Evolutionary conservation across 176 grass and related monocot species (phyloP).

Genomic region (Oryza rufipogon): DNA sequence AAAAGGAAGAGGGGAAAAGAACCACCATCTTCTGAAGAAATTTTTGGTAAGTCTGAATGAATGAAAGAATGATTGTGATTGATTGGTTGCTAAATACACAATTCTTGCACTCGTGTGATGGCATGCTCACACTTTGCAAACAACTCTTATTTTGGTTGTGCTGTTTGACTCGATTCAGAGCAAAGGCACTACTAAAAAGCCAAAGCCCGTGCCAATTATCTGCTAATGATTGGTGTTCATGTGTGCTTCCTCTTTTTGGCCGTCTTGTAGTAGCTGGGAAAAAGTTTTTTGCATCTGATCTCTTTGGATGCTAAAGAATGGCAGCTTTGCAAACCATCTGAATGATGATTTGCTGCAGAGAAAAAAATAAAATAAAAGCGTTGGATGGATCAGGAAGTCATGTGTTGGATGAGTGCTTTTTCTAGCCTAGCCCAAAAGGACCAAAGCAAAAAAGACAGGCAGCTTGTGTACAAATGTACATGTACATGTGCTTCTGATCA

Average conservation of each 20-base stretch:
- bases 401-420: slow-evolving; percentile 43
- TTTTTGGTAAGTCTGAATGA: not conserved
- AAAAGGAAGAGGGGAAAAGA: not conserved
- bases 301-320: slow-evolving; percentile 34
- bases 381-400: slow-evolving; percentile 36
- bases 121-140: not conserved
- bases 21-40: not conserved
- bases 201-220: slow-evolving; percentile 17
- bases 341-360: slow-evolving; percentile 26
- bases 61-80: not conserved
- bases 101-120: slow-evolving; percentile 7
- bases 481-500: slow-evolving; percentile 16
- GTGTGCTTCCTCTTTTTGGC: slow-evolving; percentile 40
- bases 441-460: slow-evolving; percentile 12
- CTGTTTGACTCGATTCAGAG: slow-evolving; percentile 26
- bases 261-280: slow-evolving; percentile 17
- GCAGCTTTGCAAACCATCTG: slow-evolving; percentile 31
- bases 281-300: slow-evolving; percentile 25
- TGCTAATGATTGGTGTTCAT: slow-evolving; percentile 45
- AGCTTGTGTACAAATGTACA: not conserved
- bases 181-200: not conserved
- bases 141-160: slow-evolving; percentile 8
- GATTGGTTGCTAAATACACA: slow-evolving; percentile 9
- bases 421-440: slow-evolving; percentile 1
- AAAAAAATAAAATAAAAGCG: not conserved